phyloP scores from a whole-genome alignment of 2,329 filamentous ascomycete species.

The Alternaria gansuensis region DNA sequence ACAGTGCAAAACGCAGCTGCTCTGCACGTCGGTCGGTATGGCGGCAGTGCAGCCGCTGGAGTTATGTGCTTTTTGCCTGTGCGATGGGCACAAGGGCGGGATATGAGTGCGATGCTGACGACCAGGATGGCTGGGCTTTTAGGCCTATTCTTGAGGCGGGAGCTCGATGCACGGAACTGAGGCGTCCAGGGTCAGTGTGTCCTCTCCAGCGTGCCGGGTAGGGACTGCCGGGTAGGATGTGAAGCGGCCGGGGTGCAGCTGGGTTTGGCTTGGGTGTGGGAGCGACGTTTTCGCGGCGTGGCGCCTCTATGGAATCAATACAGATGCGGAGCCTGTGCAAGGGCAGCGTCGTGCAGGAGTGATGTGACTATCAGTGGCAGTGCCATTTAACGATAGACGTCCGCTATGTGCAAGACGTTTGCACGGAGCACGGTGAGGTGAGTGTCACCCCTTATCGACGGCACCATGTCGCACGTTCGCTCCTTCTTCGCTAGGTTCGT shows the following conservation, averaged over 20 bases:
- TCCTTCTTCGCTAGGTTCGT: constrained; percentile 12
- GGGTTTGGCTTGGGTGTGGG: constrained; percentile 18
- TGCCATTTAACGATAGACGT: not conserved
- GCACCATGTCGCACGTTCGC: constrained; percentile 6
- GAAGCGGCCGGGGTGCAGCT: constrained; percentile 15
- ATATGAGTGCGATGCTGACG: constrained; percentile 22
- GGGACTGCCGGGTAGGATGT: constrained; percentile 9
- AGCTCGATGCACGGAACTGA: constrained; percentile 15
- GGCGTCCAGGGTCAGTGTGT: constrained; percentile 19
- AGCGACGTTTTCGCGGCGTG: constrained; percentile 21
- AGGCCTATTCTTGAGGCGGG: constrained; percentile 25
- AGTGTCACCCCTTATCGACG: not conserved
- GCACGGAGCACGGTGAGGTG: not conserved
- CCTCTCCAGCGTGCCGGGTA: constrained; percentile 23
- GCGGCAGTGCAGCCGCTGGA: constrained; percentile 24
- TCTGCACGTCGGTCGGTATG: constrained; percentile 33
- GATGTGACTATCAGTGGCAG: constrained; percentile 1
- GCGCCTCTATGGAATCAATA: constrained; percentile 8
- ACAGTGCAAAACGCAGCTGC: constrained; percentile 27
- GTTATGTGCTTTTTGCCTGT: constrained; percentile 13
- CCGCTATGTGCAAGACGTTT: not conserved
- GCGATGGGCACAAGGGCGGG: constrained; percentile 11
- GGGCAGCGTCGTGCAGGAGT: constrained; percentile 1
- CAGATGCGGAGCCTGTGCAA: not conserved
- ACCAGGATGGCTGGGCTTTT: constrained; percentile 20